Base-by-base conservation (phyloP, 352 stramenopile species). In the Phytopythium sindhum region DNA sequence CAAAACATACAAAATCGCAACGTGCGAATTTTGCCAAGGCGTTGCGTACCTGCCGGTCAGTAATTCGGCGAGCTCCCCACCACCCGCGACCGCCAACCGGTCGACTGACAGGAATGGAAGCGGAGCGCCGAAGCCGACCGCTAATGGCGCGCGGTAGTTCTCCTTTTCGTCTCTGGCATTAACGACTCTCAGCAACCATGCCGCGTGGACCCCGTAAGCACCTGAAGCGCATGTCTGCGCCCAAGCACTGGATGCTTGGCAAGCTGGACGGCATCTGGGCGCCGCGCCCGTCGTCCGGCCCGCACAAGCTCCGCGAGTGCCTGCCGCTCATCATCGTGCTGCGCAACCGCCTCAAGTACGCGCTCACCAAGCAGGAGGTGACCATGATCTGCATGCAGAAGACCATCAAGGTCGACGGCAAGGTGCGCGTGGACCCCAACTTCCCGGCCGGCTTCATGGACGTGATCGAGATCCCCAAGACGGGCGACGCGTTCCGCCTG, bases 301-400 rank as follows among this genome's bases (percentile, higher is more conserved):
- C 98, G 71, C 97, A 99, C 95, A 99, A 99, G 88, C 81, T 98
- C 58, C 96, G 97, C 70, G 97, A 99, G 81, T 99, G 96, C 80
- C 74, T 99, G 70, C 98, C 97, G 57, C 78, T 99, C 60, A 86
- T 97, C 66, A 96, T 99, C 68, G 98, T 99, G 74, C 90, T 99
- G 64, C 96, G 97, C 73, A 99, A 99, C 80, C 93, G 97, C 64
- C 93, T 99, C 23, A 99, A 99, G 86, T 99, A 99, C 81, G 97
- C 98, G 37, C 83, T 99, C 19, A 99, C 95, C 69, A 97, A 97
- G 80, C 94, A 98, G 80, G 97, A 99, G 81, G 97, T 97, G 57
- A 98, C 96, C 55, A 97, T 98, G 88, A 99, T 99, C 78, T 99
- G 96, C 88, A 99, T 99, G 90, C 93, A 99, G 79, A 98, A 98